Base-by-base conservation (phyloP, 306 rosid genomes). In the Vigna unguiculata region DNA sequence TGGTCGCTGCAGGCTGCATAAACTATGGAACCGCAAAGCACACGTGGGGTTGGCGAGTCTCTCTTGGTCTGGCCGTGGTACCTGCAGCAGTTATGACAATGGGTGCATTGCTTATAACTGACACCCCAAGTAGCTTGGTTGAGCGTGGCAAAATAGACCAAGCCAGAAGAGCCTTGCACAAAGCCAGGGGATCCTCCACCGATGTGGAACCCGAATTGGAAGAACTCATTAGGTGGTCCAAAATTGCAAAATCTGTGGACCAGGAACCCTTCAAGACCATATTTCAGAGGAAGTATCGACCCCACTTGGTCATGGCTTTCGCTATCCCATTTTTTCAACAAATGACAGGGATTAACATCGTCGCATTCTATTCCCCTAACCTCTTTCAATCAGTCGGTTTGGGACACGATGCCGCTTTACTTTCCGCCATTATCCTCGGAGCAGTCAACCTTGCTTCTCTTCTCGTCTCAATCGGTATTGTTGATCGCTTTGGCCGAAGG, bases 401-500 rank as follows among this genome's bases (percentile, higher is more conserved):
- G 1, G 97, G 97, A 13, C 82, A 59, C 6, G 81, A 90, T 51
- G 89, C 88, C 0, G 83, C 97, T 51, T 84, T 90, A 10, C 76
- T 90, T n/a, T 87, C 89, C 2, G 22, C 90, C 38, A 40, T 92
- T 17, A 80, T 90, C 47, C 87, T 92, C 0, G 97, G 97, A 6
- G 0, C 77, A 38, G 97, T 90, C 7, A 87, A 82, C 78, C 80
- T 87, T 22, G 32, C 11, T 12, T 75, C 96, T 4, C 78, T 88
- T 54, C 79, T 88, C 1, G 53, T 88, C 60, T 83, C 93, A n/a
- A 24, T 93, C 7, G 51, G 21, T 16, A 52, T 87, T 17, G 90
- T 92, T 28, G 97, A 92, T 83, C 93, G 96, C 1, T 80, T 72
- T 68, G 97, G 93, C 21, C 83, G 97, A 13, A 81, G 90, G 40